These are phyloP conservation scores for Rossbeevera mucosa DNA, from an alignment of 768 basidiomycete species.

Conservation along the genomic window DNA sequence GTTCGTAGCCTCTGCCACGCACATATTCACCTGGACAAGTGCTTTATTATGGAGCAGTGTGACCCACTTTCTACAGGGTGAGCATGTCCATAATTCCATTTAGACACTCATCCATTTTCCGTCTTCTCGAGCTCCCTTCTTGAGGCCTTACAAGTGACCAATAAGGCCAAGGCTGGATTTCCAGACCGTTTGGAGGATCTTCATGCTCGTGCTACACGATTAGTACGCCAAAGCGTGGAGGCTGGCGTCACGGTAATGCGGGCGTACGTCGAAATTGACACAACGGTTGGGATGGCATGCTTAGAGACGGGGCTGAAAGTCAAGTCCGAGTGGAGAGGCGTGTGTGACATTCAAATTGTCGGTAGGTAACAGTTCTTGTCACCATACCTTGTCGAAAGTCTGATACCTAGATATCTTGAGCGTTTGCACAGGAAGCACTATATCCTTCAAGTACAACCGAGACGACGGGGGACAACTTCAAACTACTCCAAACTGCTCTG, in stretches of 20 bases:
- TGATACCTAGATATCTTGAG: slow-evolving; percentile 27
- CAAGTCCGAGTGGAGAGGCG: slow-evolving; percentile 38
- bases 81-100: slow-evolving; percentile 8
- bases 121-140: slow-evolving; percentile 41
- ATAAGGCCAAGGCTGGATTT: slow-evolving; percentile 48
- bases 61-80: slow-evolving; percentile 50
- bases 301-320: slow-evolving; percentile 49
- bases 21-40: slow-evolving; percentile 67
- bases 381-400: background rate
- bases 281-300: slow-evolving; percentile 48
- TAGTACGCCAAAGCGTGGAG: slow-evolving; percentile 55
- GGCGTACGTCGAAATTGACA: slow-evolving; percentile 65
- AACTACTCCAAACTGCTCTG: slow-evolving; percentile 42
- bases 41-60: slow-evolving; percentile 57
- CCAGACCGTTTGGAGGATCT: slow-evolving; percentile 41
- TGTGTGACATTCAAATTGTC: slow-evolving; percentile 56
- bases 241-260: slow-evolving; percentile 63
- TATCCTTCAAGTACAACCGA: slow-evolving; percentile 35
- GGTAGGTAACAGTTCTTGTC: slow-evolving; percentile 32
- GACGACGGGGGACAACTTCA: slow-evolving; percentile 42
- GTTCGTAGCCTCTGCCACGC: slow-evolving; percentile 49
- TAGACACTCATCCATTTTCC: slow-evolving; percentile 2
- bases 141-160: slow-evolving; percentile 53
- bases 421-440: slow-evolving; percentile 59
- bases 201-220: slow-evolving; percentile 45